phyloP scores from a whole-genome alignment of 2,329 filamentous ascomycete species.

The Trichoderma koningii region DNA sequence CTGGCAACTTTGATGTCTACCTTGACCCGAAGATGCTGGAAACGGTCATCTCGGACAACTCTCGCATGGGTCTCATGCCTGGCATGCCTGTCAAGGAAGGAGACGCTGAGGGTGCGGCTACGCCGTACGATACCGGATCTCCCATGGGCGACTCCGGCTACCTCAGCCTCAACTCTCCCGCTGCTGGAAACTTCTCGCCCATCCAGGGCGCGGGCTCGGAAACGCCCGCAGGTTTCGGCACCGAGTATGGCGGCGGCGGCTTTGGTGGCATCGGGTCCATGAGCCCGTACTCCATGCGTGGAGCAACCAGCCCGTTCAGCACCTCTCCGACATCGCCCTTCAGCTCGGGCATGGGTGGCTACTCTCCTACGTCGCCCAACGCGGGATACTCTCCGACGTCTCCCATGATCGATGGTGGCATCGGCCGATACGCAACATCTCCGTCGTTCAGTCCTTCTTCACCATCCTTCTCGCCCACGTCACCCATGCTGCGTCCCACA shows the following conservation, averaged over 20 bases:
- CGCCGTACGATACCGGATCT: constrained; percentile 88
- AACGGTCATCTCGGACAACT: constrained; percentile 91
- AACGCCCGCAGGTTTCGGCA: constrained; percentile 65
- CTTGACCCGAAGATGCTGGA: constrained; percentile 95
- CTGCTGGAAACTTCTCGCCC: constrained; percentile 70
- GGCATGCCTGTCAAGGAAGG: constrained; percentile 76
- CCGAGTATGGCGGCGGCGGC: constrained; percentile 58
- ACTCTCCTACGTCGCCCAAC: constrained; percentile 76
- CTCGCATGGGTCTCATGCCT: constrained; percentile 78
- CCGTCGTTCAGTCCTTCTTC: constrained; percentile 66
- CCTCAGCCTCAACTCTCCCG: constrained; percentile 64
- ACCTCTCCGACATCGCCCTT: constrained; percentile 68
- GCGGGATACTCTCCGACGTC: constrained; percentile 77
- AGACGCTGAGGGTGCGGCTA: constrained; percentile 80
- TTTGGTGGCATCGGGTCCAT: constrained; percentile 52
- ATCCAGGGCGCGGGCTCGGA: constrained; percentile 76
- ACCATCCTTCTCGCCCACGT: constrained; percentile 65
- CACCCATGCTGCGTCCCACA: constrained; percentile 58
- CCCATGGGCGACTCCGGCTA: constrained; percentile 74
- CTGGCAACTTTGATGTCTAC: constrained; percentile 91
- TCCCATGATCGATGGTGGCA: constrained; percentile 59
- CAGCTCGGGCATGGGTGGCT: constrained; percentile 58
- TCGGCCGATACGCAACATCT: constrained; percentile 57
- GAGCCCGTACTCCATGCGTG: constrained; percentile 64
- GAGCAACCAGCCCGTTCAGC: constrained; percentile 75